Percentiles rank a stretch among this genome's conserved stretches.
Conservation (phyloP, 768 basidiomycete genomes). For the Infundibulicybe gibba region DNA sequence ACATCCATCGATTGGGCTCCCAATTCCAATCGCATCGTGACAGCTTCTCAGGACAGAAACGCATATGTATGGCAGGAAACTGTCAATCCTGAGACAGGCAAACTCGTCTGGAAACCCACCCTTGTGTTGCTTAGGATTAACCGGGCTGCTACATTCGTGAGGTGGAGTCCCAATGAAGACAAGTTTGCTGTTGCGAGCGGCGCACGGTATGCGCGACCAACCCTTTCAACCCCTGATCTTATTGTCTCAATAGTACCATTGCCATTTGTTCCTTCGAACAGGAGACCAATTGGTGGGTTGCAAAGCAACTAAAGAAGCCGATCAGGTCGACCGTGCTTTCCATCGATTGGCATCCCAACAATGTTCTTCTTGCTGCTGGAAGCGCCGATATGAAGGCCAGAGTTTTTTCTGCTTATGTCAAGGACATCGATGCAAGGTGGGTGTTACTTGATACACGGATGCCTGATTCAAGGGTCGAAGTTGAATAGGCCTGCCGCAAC, state of each 20-base stretch:
- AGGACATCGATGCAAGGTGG: conserved; percentile 93
- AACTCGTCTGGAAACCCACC: conserved; percentile 86
- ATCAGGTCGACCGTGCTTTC: conserved; percentile 91
- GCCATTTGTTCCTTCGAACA: conserved; percentile 96
- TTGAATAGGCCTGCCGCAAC: conserved; percentile 72
- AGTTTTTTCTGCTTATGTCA: conserved; percentile 97
- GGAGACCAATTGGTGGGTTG: conserved; percentile 99
- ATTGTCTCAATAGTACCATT: conserved; percentile 59
- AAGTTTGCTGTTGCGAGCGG: conserved; percentile 99
- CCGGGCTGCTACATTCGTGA: conserved; percentile 90
- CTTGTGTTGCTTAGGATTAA: conserved; percentile 95
- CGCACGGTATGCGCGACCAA: conserved; percentile 58
- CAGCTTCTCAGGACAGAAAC: conserved; percentile 97
- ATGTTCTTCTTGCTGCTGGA: conserved; percentile 95
- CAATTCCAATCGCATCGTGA: conserved; percentile 94
- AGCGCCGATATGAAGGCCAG: conserved; percentile 97
- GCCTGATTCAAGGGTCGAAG: neutral
- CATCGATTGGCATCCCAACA: conserved; percentile 99
- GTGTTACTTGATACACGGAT: conserved; percentile 10
- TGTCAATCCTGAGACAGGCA: conserved; percentile 68
- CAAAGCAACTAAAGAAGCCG: conserved; percentile 96
- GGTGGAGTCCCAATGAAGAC: conserved; percentile 97
- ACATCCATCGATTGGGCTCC: conserved; percentile 99
- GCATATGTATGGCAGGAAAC: conserved; percentile 97
- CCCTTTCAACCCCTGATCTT: neutral